Percentiles rank a stretch among this genome's conserved stretches.
Conservation (phyloP, 2,329 filamentous ascomycete species). For the Simplicillium aogashimaense region DNA sequence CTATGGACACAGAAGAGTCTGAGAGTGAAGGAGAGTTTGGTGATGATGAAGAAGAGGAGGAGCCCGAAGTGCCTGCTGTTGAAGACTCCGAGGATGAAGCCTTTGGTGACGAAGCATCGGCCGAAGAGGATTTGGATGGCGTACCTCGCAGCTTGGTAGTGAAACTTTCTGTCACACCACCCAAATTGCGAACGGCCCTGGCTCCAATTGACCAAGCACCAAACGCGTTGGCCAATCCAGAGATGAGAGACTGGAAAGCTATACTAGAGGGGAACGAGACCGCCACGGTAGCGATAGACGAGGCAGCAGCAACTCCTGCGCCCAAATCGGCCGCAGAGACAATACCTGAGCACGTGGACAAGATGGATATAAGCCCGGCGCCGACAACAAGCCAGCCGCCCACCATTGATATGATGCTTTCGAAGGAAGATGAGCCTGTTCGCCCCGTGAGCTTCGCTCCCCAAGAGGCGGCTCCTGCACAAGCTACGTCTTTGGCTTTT, state of each 20-base stretch:
- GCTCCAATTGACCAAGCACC: slow-evolving; percentile 9
- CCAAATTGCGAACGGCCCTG: slow-evolving; percentile 23
- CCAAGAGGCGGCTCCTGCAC: slow-evolving; percentile 4
- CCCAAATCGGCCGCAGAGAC: neutral
- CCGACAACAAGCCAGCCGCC: no score
- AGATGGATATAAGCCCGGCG: no score
- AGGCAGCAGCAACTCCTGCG: slow-evolving; percentile 8
- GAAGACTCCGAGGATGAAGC: slow-evolving; percentile 48
- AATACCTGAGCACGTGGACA: neutral
- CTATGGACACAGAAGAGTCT: slow-evolving; percentile 51
- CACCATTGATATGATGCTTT: no score
- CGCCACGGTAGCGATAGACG: slow-evolving; percentile 14
- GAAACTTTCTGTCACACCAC: slow-evolving; percentile 51
- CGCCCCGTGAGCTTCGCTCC: slow-evolving; percentile 5
- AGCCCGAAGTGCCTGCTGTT: slow-evolving; percentile 49
- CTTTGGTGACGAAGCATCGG: slow-evolving; percentile 46
- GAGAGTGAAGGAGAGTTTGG: slow-evolving; percentile 67
- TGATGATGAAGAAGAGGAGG: slow-evolving; percentile 60
- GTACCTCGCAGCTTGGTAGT: slow-evolving; percentile 58
- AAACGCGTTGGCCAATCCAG: slow-evolving; percentile 13
- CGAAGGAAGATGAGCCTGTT: no score
- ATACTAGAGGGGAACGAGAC: slow-evolving; percentile 8
- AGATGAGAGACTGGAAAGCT: slow-evolving; percentile 10
- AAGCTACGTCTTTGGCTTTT: slow-evolving; percentile 41
- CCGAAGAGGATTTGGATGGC: slow-evolving; percentile 41